Percentiles rank a stretch among this genome's conserved stretches.
Conservation (phyloP, 2,329 filamentous ascomycete genomes). For the Colletotrichum sp. region DNA sequence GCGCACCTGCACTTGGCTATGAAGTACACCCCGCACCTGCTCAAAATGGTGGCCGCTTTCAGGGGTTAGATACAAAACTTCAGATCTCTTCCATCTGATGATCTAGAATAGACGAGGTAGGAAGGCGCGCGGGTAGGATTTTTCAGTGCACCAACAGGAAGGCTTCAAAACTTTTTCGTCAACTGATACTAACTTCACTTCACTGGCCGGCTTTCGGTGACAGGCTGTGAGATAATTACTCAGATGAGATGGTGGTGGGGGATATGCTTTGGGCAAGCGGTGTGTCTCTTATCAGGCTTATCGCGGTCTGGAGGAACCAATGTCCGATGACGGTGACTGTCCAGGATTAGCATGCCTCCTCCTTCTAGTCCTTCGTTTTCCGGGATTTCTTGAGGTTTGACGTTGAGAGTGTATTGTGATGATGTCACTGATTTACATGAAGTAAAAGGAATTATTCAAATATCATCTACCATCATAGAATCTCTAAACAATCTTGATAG, state of each 20-base stretch:
- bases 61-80: too few species aligned
- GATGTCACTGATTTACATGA: background rate
- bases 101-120: background rate
- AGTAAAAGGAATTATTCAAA: background rate
- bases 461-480: background rate
- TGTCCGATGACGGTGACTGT: background rate
- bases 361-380: background rate
- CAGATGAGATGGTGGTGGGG: constrained; percentile 9
- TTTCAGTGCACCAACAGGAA: background rate
- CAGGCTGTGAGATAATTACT: constrained; percentile 18
- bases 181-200: background rate
- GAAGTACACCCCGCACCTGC: background rate
- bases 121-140: background rate
- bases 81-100: background rate
- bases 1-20: background rate
- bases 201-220: background rate
- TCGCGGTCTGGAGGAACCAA: constrained; percentile 13
- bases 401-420: background rate
- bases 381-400: background rate
- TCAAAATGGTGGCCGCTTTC: background rate
- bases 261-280: constrained; percentile 1
- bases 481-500: background rate
- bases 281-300: constrained; percentile 8
- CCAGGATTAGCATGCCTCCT: background rate
- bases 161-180: background rate